Evolutionary conservation across 352 stramenopile species (phyloP).

Genomic region (Globisporangium emineosum): DNA sequence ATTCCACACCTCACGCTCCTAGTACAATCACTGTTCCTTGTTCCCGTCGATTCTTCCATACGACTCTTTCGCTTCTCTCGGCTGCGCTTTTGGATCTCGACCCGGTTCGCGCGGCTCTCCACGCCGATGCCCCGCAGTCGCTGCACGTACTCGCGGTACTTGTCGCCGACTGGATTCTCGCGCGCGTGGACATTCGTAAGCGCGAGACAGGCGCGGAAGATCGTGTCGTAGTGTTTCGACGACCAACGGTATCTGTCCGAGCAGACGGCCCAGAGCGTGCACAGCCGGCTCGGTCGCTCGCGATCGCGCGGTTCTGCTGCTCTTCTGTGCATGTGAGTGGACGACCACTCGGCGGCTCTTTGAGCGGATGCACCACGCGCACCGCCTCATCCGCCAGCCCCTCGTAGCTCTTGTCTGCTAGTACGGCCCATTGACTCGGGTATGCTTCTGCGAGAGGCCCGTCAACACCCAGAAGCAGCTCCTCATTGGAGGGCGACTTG

Average conservation of each 20-base stretch:
- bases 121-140: no score
- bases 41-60: no score
- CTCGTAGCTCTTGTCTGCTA: background rate
- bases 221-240: background rate
- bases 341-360: background rate
- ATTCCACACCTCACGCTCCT: background rate
- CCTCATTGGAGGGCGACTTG: background rate
- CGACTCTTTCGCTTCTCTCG: background rate
- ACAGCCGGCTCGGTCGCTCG: background rate
- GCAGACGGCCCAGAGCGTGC: background rate
- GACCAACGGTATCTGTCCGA: background rate
- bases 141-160: no score
- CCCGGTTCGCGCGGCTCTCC: no score
- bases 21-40: background rate
- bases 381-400: background rate
- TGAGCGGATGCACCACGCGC: background rate
- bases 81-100: no score
- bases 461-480: background rate
- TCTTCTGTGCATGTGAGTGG: background rate
- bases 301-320: background rate
- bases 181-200: background rate
- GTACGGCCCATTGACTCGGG: background rate
- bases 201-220: background rate
- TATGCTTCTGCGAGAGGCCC: background rate
- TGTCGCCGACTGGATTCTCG: no score